Conservation (phyloP, 1,139 yeast genomes). For the Hemisphaericaspora xylanilytica region DNA sequence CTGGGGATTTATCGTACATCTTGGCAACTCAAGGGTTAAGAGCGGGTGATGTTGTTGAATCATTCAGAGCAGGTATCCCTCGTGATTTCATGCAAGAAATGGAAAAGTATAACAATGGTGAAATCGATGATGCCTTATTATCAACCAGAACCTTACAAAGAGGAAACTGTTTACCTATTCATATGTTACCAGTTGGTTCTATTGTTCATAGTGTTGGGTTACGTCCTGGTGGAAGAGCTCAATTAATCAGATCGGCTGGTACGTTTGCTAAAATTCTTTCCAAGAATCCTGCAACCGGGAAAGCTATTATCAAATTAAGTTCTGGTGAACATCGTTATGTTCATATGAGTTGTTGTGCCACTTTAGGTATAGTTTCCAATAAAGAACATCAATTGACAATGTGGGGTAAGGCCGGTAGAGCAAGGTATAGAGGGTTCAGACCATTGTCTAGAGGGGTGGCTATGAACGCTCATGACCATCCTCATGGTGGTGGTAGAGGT, state of each 20-base stretch:
- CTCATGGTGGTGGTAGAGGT: constrained; percentile 99
- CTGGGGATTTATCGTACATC: constrained; percentile 71
- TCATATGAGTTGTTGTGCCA: constrained; percentile 83
- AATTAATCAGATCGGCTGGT: constrained; percentile 92
- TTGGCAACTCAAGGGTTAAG: constrained; percentile 91
- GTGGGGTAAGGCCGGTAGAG: constrained; percentile 97
- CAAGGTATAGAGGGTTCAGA: constrained; percentile 88
- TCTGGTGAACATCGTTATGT: constrained; percentile 95
- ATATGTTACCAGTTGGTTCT: constrained; percentile 91
- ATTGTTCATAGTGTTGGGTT: constrained; percentile 86
- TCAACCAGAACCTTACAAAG: constrained; percentile 85
- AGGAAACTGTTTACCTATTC: constrained; percentile 92
- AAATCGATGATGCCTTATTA: constrained; percentile 86
- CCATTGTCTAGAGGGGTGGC: constrained; percentile 98
- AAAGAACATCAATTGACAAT: constrained; percentile 87
- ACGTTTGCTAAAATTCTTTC: constrained; percentile 87
- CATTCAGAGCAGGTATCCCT: constrained; percentile 89
- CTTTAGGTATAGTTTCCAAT: constrained; percentile 93
- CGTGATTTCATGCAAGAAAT: constrained; percentile 67
- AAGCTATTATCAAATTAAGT: constrained; percentile 78
- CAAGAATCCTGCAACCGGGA: constrained; percentile 66
- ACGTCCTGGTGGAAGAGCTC: constrained; percentile 76
- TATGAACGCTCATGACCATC: constrained; percentile 96
- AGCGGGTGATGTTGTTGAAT: constrained; percentile 87
- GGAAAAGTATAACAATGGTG: constrained; percentile 63